phyloP scores from a whole-genome alignment of 2,329 filamentous ascomycete species.

The Nemania serpens region DNA sequence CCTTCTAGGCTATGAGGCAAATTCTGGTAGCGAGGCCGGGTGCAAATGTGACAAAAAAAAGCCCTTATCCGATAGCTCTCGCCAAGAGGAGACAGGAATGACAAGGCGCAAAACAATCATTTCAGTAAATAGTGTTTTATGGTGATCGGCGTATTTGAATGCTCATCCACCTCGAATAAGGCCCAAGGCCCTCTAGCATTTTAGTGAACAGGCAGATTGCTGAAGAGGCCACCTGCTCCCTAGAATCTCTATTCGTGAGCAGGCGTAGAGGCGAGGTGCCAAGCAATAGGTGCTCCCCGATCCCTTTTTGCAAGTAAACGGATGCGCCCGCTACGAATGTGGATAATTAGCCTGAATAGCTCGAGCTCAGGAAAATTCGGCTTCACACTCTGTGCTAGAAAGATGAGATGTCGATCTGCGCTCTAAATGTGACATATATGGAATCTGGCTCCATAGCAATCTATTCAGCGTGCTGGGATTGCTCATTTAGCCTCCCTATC shows the following conservation, averaged over 20 bases:
- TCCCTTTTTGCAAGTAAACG: not conserved
- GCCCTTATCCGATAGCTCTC: not conserved
- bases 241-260: not conserved
- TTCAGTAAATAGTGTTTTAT: not conserved
- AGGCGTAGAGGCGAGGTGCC: too few species aligned
- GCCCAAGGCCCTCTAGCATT: not conserved
- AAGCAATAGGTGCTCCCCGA: not conserved
- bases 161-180: too few species aligned
- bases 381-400: not conserved
- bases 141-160: not conserved
- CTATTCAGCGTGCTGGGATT: conserved; percentile 22
- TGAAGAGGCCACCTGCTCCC: not conserved
- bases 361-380: conserved; percentile 10
- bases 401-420: conserved; percentile 16
- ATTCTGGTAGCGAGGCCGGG: not conserved
- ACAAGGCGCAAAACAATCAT: not conserved
- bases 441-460: conserved; percentile 25
- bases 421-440: conserved; percentile 1
- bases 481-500: conserved; percentile 36
- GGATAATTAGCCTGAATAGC: conserved; percentile 25
- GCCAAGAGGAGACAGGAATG: not conserved
- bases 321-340: not conserved
- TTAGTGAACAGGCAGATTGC: not conserved
- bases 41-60: too few species aligned
- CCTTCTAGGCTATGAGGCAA: not conserved